Base-by-base conservation (phyloP, 148 eudicot species). In the Spergularia marina region DNA sequence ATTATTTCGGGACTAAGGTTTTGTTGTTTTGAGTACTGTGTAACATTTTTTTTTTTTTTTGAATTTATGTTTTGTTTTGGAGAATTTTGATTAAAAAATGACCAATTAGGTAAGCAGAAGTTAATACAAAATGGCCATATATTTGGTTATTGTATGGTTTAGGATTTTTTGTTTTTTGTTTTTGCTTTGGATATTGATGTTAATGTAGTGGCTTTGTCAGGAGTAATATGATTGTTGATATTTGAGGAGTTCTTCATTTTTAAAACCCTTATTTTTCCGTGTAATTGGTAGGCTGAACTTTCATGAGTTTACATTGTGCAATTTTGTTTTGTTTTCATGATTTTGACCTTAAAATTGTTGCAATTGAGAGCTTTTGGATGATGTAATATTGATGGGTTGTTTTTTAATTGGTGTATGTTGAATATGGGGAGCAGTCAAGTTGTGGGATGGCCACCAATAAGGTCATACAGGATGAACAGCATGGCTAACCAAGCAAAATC, bases 371-470 rank as follows among this genome's bases (percentile, higher is more conserved):
- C 16, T 51, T 47, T n/a, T 77, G 67, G 62, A 20, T 58, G 30
- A 20, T 69, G 57, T 25, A 51, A 34, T 17, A 44, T 51, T 34
- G 13, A 64, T 51, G 58, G 11, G 49, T 4, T 60, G 67, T 53
- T 52, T 65, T 54, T 80, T 52, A 70, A 5, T 40, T 71, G 76
- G 65, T 70, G 53, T 49, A 3, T 74, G 75, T 18, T 77, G 64
- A 57, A 78, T 41, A 12, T 70, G 47, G 76, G 64, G 77, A 86
- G 87, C 89, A 86, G 90, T 76, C 98, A 93, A 85, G 97, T 86
- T 58, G 98, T 94, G 54, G 98, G 98, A 84, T 94, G 98, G 98
- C 98, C 98, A 71, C 98, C 98, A 18, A 76, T 94, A 76, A 83
- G 90, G 78, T 82, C 93, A 72, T 84, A 89, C 76, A 86, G 98